A percentile compares a stretch with the other conserved stretches of the same genome.
phyloP scores from a whole-genome alignment of 2,329 filamentous ascomycete species.

The Pseudopyrenochaeta lycopersici region DNA sequence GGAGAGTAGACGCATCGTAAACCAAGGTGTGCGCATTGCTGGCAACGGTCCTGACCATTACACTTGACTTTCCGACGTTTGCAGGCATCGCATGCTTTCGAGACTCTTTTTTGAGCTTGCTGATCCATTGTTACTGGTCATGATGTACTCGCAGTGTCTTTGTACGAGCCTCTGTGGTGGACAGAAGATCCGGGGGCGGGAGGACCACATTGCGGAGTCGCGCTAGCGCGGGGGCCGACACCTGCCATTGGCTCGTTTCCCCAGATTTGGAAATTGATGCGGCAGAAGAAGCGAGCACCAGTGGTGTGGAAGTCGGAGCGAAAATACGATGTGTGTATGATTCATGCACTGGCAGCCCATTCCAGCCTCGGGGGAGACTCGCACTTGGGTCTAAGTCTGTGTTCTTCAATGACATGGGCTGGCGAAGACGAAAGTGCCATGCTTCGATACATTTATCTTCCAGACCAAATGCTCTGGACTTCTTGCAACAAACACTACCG shows the following conservation, averaged over 20 bases:
- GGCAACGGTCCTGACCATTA: slow-evolving; percentile 56
- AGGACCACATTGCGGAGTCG: slow-evolving; percentile 17
- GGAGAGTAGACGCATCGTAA: slow-evolving; percentile 57
- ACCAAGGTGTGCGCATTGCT: slow-evolving; percentile 51
- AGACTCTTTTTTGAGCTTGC: slow-evolving; percentile 41
- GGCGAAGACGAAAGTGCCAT: too few species aligned
- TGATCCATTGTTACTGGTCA: slow-evolving; percentile 37
- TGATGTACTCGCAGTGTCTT: slow-evolving; percentile 21
- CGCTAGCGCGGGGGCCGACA: slow-evolving; percentile 15
- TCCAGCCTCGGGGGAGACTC: too few species aligned
- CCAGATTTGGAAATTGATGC: slow-evolving; percentile 1
- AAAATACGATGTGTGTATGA: not conserved
- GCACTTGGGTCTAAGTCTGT: too few species aligned
- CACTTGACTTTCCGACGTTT: slow-evolving; percentile 58
- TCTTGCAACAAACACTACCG: too few species aligned
- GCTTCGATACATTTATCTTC: too few species aligned
- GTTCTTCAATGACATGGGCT: too few species aligned
- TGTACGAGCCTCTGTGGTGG: slow-evolving; percentile 14
- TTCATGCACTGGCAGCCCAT: not conserved
- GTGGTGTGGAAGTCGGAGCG: slow-evolving; percentile 6
- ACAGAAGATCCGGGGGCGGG: slow-evolving; percentile 21
- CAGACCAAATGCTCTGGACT: too few species aligned
- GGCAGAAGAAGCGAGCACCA: slow-evolving; percentile 11
- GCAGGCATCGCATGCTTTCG: slow-evolving; percentile 58
- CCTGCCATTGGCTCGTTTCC: slow-evolving; percentile 10